Conservation (phyloP, 2,329 filamentous ascomycete species). For the Teratosphaeria destructans region DNA sequence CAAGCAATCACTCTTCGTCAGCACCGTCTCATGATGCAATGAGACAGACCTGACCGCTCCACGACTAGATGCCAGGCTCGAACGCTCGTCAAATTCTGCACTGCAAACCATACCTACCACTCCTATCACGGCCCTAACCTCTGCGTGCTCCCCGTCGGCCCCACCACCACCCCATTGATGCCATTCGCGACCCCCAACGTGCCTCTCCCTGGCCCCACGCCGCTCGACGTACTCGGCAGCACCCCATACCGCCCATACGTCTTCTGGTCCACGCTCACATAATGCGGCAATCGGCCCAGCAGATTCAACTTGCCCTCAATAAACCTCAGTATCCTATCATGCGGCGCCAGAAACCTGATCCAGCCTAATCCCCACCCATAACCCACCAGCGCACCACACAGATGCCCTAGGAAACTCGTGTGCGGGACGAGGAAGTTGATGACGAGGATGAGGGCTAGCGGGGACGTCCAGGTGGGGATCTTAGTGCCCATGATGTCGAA, state of each 20-base stretch:
- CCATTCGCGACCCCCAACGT: conserved; percentile 18
- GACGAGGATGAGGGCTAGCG: conserved; percentile 65
- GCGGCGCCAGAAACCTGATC: conserved; percentile 79
- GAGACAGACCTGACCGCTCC: neutral
- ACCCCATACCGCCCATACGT: conserved; percentile 89
- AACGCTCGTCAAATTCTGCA: neutral
- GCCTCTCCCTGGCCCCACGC: conserved; percentile 17
- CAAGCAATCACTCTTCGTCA: neutral
- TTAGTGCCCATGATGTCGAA: conserved; percentile 55
- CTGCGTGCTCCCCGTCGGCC: conserved; percentile 55
- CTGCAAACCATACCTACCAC: neutral
- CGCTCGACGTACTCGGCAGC: conserved; percentile 44
- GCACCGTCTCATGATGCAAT: neutral
- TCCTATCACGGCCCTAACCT: conserved; percentile 55
- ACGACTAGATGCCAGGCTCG: neutral
- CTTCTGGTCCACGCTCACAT: conserved; percentile 91
- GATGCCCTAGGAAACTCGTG: conserved; percentile 75
- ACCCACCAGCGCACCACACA: conserved; percentile 73
- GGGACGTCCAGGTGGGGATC: conserved; percentile 88
- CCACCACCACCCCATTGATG: conserved; percentile 39
- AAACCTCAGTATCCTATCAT: conserved; percentile 78
- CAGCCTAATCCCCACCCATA: conserved; percentile 85
- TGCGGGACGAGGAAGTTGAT: conserved; percentile 68
- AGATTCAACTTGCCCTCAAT: conserved; percentile 82
- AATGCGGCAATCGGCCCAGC: conserved; percentile 73